Evolutionary conservation across 345 rosid species (phyloP).

Genomic region (Iberis pinnata): DNA sequence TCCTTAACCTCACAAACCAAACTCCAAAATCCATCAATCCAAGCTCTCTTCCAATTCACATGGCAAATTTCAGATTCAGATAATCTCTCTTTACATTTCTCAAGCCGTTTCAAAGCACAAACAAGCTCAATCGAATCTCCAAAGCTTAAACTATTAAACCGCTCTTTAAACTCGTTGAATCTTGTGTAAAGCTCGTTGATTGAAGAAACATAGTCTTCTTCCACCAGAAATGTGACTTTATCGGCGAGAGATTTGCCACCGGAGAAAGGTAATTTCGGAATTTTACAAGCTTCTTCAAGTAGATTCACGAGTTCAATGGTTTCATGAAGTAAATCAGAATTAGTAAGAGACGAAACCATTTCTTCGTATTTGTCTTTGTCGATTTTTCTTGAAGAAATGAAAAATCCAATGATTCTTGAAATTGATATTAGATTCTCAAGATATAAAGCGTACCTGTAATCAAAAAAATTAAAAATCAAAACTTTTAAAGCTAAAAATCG

Average conservation of each 20-base stretch:
- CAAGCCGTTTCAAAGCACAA: constrained; percentile 49
- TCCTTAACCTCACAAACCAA: constrained; percentile 41
- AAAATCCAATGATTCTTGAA: constrained; percentile 59
- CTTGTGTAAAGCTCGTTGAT: constrained; percentile 46
- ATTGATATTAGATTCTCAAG: constrained; percentile 59
- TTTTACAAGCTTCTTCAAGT: constrained; percentile 48
- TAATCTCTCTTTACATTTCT: constrained; percentile 43
- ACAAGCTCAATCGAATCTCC: constrained; percentile 61
- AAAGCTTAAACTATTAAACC: constrained; percentile 44
- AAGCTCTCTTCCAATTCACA: constrained; percentile 34
- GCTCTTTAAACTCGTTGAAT: constrained; percentile 48
- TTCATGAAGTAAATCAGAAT: constrained; percentile 46
- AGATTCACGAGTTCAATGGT: constrained; percentile 44
- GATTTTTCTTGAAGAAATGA: constrained; percentile 41
- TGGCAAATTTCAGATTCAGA: constrained; percentile 8
- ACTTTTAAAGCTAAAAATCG: neutral
- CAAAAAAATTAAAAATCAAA: neutral
- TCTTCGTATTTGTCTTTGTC: constrained; percentile 50
- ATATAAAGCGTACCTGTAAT: constrained; percentile 54
- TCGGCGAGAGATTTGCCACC: constrained; percentile 37
- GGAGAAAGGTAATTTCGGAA: constrained; percentile 33
- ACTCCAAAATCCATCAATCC: constrained; percentile 47
- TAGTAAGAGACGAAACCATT: constrained; percentile 40
- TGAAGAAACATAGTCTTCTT: constrained; percentile 52
- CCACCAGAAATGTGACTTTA: constrained; percentile 36